Evolutionary conservation across 2,329 filamentous ascomycete genomes (phyloP).

Genomic region (Tolypocladium ophioglossoides): DNA sequence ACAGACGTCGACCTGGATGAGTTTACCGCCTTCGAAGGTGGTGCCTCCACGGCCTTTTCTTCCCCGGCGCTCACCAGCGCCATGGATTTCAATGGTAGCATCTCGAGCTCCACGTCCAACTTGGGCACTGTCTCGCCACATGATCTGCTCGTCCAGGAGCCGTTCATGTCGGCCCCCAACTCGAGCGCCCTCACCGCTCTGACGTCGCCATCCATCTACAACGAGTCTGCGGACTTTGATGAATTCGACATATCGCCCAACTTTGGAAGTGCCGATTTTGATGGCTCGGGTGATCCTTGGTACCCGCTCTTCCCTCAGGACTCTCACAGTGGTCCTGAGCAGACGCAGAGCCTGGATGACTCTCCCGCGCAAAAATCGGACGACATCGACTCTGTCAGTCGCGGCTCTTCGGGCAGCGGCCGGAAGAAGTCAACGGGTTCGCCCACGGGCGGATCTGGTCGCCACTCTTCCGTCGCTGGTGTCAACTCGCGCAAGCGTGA

Average conservation of each 20-base stretch:
- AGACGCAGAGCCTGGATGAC: conserved; percentile 18
- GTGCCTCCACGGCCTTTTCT: conserved; percentile 38
- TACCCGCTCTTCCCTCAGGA: conserved; percentile 61
- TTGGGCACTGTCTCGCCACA: conserved; percentile 72
- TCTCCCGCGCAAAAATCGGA: conserved; percentile 35
- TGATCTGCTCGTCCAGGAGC: conserved; percentile 63
- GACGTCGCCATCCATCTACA: conserved; percentile 72
- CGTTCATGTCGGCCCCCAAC: conserved; percentile 65
- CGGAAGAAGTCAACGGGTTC: conserved; percentile 37
- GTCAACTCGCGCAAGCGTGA: conserved; percentile 66
- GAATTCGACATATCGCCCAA: conserved; percentile 70
- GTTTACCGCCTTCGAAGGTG: conserved; percentile 45
- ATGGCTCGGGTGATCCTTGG: conserved; percentile 48
- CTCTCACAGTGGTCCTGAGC: conserved; percentile 12
- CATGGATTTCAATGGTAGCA: conserved; percentile 39
- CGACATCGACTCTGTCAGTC: conserved; percentile 36
- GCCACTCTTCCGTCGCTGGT: conserved; percentile 60
- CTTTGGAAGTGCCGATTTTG: conserved; percentile 51
- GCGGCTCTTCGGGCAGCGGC: conserved; percentile 25
- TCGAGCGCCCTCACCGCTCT: conserved; percentile 73
- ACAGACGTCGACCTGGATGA: conserved; percentile 49
- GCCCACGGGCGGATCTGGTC: conserved; percentile 28
- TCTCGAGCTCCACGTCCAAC: conserved; percentile 40
- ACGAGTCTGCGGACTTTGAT: conserved; percentile 68
- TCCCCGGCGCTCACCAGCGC: conserved; percentile 39